Evolutionary conservation across 2,329 filamentous ascomycete genomes (phyloP).

Genomic region (Colletotrichum spaethianum): DNA sequence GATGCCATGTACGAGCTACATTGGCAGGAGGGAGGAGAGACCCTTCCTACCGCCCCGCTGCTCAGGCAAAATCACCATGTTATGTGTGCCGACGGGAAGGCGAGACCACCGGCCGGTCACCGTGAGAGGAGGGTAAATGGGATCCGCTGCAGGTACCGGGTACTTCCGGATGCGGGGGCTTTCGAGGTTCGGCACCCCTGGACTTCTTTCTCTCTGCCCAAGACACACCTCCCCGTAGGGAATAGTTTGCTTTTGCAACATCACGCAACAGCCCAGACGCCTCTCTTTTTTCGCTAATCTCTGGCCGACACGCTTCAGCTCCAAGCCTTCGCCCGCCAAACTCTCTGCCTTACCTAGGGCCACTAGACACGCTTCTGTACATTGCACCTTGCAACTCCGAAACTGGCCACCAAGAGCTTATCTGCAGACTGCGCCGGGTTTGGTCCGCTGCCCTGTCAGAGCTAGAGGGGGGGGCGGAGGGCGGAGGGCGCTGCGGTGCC

Average conservation of each 20-base stretch:
- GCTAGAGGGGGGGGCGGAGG: neutral
- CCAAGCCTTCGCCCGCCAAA: neutral
- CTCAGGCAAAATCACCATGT: neutral
- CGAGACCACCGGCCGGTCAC: neutral
- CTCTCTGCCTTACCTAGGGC: neutral
- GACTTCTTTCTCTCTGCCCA: constrained; percentile 31
- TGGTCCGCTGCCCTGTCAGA: neutral
- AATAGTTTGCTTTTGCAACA: constrained; percentile 29
- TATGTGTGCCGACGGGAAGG: constrained; percentile 3
- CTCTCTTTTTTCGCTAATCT: constrained; percentile 25
- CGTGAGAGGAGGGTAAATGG: neutral
- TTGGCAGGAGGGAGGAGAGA: neutral
- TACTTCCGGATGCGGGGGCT: constrained; percentile 36
- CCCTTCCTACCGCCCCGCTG: neutral
- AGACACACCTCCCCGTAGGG: constrained; percentile 37
- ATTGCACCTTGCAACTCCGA: neutral
- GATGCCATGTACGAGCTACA: constrained; percentile 16
- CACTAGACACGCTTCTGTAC: neutral
- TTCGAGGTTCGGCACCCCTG: constrained; percentile 21
- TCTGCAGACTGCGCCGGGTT: neutral
- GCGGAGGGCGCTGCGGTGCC: neutral
- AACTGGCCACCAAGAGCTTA: neutral
- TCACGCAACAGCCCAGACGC: neutral
- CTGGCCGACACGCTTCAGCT: neutral
- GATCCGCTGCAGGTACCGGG: constrained; percentile 12